Evolutionary conservation across 441 rosid species (phyloP).

Genomic region (Populus hybrid): DNA sequence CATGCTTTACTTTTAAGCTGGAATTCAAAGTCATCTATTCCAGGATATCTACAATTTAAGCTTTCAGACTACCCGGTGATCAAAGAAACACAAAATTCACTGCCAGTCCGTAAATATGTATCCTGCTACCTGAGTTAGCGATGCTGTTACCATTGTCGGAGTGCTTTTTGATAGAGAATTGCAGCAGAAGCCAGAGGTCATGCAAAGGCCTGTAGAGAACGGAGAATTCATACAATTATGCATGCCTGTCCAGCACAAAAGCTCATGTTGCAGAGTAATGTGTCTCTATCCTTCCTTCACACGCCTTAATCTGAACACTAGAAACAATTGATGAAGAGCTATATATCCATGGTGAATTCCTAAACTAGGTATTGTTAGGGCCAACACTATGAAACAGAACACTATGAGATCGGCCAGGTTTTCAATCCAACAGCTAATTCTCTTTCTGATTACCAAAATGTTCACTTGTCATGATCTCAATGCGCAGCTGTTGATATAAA

Average conservation of each 20-base stretch:
- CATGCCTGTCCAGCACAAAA: neutral
- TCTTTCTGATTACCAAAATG: neutral
- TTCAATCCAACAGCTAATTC: neutral
- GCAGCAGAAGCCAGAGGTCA: neutral
- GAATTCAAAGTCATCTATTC: neutral
- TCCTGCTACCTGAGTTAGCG: neutral
- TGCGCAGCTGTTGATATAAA: neutral
- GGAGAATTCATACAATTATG: neutral
- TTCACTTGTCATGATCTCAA: neutral
- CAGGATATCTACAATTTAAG: neutral
- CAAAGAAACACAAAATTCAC: neutral
- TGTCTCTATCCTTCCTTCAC: neutral
- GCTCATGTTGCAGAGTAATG: neutral
- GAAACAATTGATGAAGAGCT: neutral
- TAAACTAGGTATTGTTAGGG: neutral
- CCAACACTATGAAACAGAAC: neutral
- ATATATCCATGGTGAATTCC: neutral
- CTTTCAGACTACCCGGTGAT: neutral
- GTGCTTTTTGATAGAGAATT: neutral
- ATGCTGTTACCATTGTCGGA: neutral
- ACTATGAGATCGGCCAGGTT: neutral
- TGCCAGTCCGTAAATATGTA: neutral
- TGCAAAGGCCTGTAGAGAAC: neutral
- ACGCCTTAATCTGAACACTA: neutral
- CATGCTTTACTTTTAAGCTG: neutral